Conservation (phyloP, 2,329 filamentous ascomycete species). For the Westerdykella sp. region DNA sequence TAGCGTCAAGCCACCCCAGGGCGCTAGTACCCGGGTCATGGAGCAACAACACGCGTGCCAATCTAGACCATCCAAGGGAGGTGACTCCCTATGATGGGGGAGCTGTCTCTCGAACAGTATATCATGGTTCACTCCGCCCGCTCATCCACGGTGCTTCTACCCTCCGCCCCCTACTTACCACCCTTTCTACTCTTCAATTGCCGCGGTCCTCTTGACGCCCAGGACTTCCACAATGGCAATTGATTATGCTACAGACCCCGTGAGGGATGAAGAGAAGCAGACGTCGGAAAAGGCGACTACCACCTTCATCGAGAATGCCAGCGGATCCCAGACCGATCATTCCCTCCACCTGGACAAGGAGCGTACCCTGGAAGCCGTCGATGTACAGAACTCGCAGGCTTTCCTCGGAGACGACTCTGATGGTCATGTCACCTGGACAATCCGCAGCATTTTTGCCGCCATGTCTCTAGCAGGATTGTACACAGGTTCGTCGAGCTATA, state of each 20-base stretch:
- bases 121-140: too few species aligned
- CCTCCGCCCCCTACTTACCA: neutral
- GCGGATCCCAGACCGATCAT: slow-evolving; percentile 13
- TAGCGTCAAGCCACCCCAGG: neutral
- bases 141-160: too few species aligned
- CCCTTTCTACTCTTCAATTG: too few species aligned
- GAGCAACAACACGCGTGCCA: neutral
- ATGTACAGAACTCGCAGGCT: slow-evolving; percentile 32
- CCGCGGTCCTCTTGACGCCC: neutral
- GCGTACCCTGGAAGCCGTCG: slow-evolving; percentile 25
- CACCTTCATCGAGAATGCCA: slow-evolving; percentile 18
- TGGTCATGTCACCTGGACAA: slow-evolving; percentile 34
- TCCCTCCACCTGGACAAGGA: slow-evolving; percentile 21
- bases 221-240: slow-evolving; percentile 11
- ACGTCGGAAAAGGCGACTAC: slow-evolving; percentile 1
- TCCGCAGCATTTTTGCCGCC: slow-evolving; percentile 30
- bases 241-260: slow-evolving; percentile 19
- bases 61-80: slow-evolving; percentile 3
- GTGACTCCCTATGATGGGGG: neutral
- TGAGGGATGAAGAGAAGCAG: slow-evolving; percentile 11
- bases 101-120: too few species aligned
- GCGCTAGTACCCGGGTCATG: neutral
- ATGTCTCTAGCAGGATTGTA: slow-evolving; percentile 36
- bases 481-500: slow-evolving; percentile 20
- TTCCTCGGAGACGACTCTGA: slow-evolving; percentile 39